These are phyloP conservation scores for Parastagonospora avenae DNA, from an alignment of 2,329 filamentous ascomycete species.

Conservation along the genomic window DNA sequence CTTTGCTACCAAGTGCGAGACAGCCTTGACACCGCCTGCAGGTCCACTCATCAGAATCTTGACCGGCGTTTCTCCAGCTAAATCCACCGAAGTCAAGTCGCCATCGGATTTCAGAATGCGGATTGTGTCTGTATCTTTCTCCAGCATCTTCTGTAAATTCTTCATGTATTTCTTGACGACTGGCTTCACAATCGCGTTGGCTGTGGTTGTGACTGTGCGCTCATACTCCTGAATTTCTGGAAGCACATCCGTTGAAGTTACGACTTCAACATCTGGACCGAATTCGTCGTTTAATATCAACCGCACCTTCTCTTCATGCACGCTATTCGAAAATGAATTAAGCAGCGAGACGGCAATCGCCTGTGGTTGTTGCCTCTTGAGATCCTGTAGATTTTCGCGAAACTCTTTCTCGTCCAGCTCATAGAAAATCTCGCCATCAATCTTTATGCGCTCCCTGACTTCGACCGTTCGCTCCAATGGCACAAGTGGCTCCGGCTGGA, in stretches of 20 bases:
- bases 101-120: slow-evolving; percentile 58
- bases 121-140: slow-evolving; percentile 51
- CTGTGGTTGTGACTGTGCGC: slow-evolving; percentile 54
- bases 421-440: slow-evolving; percentile 49
- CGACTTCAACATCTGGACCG: slow-evolving; percentile 50
- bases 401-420: slow-evolving; percentile 49
- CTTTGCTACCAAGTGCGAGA: slow-evolving; percentile 53
- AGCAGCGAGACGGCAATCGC: slow-evolving; percentile 55
- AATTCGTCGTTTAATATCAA: slow-evolving; percentile 51
- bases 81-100: slow-evolving; percentile 52
- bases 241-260: slow-evolving; percentile 54
- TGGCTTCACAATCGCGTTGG: slow-evolving; percentile 56
- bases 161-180: slow-evolving; percentile 54
- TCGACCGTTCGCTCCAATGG: slow-evolving; percentile 56
- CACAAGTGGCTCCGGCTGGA: slow-evolving; percentile 55
- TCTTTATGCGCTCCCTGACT: slow-evolving; percentile 52
- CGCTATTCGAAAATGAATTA: slow-evolving; percentile 54
- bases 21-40: slow-evolving; percentile 57
- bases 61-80: slow-evolving; percentile 55
- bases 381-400: slow-evolving; percentile 43
- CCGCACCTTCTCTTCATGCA: slow-evolving; percentile 50
- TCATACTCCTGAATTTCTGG: slow-evolving; percentile 58
- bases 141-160: slow-evolving; percentile 48
- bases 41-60: slow-evolving; percentile 57
- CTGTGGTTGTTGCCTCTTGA: slow-evolving; percentile 50